Evolutionary conservation across 345 rosid species (phyloP).

Genomic region (Acer negundo): DNA sequence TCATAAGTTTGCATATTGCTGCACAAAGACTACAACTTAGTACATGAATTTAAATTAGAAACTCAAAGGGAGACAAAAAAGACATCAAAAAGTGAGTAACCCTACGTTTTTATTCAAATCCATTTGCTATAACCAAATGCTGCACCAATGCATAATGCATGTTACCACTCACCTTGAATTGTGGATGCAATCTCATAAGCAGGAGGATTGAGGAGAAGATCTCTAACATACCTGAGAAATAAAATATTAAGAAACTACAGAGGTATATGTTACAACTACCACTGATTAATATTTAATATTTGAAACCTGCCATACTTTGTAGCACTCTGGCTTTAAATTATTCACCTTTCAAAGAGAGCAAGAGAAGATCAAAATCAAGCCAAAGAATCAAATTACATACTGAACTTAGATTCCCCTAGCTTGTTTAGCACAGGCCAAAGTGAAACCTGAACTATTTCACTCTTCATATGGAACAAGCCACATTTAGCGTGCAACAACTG

Average conservation of each 20-base stretch:
- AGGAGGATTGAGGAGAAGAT: conserved; percentile 96
- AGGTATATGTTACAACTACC: conserved; percentile 1
- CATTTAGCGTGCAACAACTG: not conserved
- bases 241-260: conserved; percentile 12
- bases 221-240: conserved; percentile 72
- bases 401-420: not conserved
- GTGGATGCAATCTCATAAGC: conserved; percentile 80
- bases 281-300: not conserved
- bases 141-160: not conserved
- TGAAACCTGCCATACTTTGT: not conserved
- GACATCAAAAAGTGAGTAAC: not conserved
- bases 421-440: not conserved
- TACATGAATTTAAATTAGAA: conserved; percentile 6
- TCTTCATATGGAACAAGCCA: not conserved
- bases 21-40: conserved; percentile 34
- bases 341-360: not conserved
- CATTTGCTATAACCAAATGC: not conserved
- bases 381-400: conserved; percentile 4
- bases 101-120: conserved; percentile 1
- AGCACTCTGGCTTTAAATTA: not conserved
- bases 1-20: conserved; percentile 91
- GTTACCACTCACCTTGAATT: conserved; percentile 67
- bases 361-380: not conserved
- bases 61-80: not conserved
- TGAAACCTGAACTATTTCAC: not conserved